Conservation (phyloP, 2,329 filamentous ascomycete species). For the Polychaeton citri region DNA sequence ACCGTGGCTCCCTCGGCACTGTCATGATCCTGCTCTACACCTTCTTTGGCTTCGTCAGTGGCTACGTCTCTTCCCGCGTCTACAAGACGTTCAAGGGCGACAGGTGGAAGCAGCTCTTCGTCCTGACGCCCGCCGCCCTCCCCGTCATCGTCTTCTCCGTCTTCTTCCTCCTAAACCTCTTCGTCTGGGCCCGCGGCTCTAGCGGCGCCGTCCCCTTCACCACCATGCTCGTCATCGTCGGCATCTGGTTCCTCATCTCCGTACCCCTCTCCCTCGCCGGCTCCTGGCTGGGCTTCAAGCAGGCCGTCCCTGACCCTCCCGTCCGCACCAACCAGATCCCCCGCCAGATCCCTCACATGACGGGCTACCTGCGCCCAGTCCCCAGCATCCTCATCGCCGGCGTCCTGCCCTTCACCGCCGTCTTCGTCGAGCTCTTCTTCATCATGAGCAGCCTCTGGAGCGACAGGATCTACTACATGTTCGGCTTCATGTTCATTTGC, state of each 20-base stretch:
- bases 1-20: slow-evolving; percentile 84
- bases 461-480: slow-evolving; percentile 99
- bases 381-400: slow-evolving; percentile 88
- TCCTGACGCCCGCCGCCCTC: slow-evolving; percentile 71
- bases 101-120: slow-evolving; percentile 87
- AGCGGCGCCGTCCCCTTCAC: slow-evolving; percentile 91
- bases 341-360: slow-evolving; percentile 78
- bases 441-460: slow-evolving; percentile 99
- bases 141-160: slow-evolving; percentile 72
- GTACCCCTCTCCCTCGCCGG: slow-evolving; percentile 81
- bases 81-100: slow-evolving; percentile 94
- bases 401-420: slow-evolving; percentile 85
- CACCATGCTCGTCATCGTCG: slow-evolving; percentile 87
- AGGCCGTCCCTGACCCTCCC: slow-evolving; percentile 55
- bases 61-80: slow-evolving; percentile 75
- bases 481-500: slow-evolving; percentile 95
- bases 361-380: slow-evolving; percentile 70
- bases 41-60: slow-evolving; percentile 79
- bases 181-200: slow-evolving; percentile 86
- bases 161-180: slow-evolving; percentile 92
- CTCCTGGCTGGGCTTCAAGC: slow-evolving; percentile 84
- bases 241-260: slow-evolving; percentile 95
- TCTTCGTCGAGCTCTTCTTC: slow-evolving; percentile 97
- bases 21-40: slow-evolving; percentile 92
- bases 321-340: slow-evolving; percentile 97